phyloP scores from a whole-genome alignment of 306 rosid species.

The Carpinus fangiana region DNA sequence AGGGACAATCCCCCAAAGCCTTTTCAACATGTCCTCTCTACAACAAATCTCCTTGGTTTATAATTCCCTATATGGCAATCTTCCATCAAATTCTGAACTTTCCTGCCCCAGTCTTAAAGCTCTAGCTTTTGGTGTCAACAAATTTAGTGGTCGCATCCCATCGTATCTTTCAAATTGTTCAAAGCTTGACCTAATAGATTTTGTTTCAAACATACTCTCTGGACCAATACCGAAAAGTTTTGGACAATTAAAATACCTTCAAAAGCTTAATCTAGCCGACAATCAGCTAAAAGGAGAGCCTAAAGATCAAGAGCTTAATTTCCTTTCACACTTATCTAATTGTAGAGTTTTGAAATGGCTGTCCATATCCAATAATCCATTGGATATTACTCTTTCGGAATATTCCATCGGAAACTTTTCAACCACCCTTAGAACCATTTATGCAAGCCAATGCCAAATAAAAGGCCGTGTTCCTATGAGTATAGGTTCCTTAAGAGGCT shows the following conservation, averaged over 20 bases:
- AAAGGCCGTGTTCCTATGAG: no score
- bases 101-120: background rate
- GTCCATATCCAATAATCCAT: background rate
- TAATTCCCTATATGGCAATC: background rate
- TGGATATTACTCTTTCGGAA: no score
- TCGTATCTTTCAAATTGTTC: slow-evolving; percentile 4
- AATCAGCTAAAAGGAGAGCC: background rate
- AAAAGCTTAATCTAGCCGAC: background rate
- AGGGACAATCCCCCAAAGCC: background rate
- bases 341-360: background rate
- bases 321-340: background rate
- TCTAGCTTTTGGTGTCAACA: background rate
- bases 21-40: background rate
- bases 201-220: background rate
- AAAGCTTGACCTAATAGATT: background rate
- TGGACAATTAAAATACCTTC: background rate
- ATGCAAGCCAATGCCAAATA: no score
- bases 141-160: background rate
- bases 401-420: no score
- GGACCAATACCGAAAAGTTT: background rate
- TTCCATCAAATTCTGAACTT: background rate
- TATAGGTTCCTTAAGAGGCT: background rate
- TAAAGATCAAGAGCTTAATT: background rate
- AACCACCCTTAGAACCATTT: no score
- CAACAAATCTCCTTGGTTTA: accelerated